phyloP scores from a whole-genome alignment of 2,329 filamentous ascomycete species.

The Elsinoe ampelina region DNA sequence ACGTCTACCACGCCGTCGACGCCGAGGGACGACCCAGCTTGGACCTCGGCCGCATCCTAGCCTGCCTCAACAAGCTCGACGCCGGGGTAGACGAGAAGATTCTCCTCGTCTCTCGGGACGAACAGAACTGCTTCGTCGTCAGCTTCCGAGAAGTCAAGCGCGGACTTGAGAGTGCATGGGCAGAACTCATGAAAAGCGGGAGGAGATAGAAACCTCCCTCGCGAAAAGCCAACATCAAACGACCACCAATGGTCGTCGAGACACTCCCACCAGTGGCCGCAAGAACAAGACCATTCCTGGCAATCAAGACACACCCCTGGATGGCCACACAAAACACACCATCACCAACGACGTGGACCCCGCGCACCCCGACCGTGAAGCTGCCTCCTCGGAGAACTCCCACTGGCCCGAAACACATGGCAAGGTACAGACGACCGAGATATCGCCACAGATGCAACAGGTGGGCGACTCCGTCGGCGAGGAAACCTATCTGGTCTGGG shows the following conservation, averaged over 20 bases:
- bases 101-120: conserved; percentile 76
- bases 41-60: conserved; percentile 79
- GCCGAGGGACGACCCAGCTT: conserved; percentile 71
- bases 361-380: too few relatives aligned
- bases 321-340: too few relatives aligned
- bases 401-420: too few relatives aligned
- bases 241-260: neutral
- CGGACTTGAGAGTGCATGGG: conserved; percentile 51
- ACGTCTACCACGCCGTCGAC: conserved; percentile 94
- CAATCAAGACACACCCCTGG: too few relatives aligned
- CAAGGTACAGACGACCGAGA: too few relatives aligned
- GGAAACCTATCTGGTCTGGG: too few relatives aligned
- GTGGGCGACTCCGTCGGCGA: too few relatives aligned
- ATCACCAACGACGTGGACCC: too few relatives aligned
- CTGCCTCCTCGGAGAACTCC: too few relatives aligned
- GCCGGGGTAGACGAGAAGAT: conserved; percentile 81
- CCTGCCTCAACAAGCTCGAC: conserved; percentile 84
- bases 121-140: conserved; percentile 79
- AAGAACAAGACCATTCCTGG: too few relatives aligned
- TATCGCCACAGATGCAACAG: too few relatives aligned
- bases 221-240: neutral
- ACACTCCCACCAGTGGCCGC: too few relatives aligned
- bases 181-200: conserved; percentile 42
- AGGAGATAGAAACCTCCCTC: conserved; percentile 13
- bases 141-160: conserved; percentile 81